These are phyloP conservation scores for Umbilicaria muhlenbergii DNA, from an alignment of 495 filamentous ascomycete genomes.

Conservation along the genomic window DNA sequence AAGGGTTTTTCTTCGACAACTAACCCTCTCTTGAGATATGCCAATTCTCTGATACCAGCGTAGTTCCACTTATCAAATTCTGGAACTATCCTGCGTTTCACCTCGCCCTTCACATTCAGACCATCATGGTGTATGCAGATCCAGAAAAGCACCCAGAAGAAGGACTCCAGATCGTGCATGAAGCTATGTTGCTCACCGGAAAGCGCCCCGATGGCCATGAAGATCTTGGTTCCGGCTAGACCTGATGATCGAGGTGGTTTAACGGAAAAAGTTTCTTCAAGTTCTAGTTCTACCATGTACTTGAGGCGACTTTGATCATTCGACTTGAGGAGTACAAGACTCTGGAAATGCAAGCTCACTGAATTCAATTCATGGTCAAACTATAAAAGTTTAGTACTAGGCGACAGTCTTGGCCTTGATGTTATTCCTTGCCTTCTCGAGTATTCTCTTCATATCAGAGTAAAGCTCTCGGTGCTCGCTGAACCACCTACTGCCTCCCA, in stretches of 20 bases:
- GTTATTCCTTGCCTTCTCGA: too few species aligned
- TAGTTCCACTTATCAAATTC: slow-evolving; percentile 20
- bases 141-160: slow-evolving; percentile 37
- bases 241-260: too few species aligned
- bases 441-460: too few species aligned
- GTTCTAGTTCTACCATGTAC: too few species aligned
- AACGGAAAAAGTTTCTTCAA: too few species aligned
- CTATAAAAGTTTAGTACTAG: too few species aligned
- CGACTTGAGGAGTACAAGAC: too few species aligned
- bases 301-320: too few species aligned
- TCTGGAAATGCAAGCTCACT: too few species aligned
- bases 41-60: slow-evolving; percentile 7
- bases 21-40: slow-evolving; percentile 13
- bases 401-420: too few species aligned
- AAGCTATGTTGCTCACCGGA: slow-evolving; percentile 12
- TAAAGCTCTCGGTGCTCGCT: not conserved
- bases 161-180: slow-evolving; percentile 28
- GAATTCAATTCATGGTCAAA: too few species aligned
- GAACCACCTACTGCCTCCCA: too few species aligned
- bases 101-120: slow-evolving; percentile 5
- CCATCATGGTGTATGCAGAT: slow-evolving; percentile 25
- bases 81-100: slow-evolving; percentile 2
- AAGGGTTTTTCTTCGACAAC: slow-evolving; percentile 22
- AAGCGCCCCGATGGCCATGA: slow-evolving; percentile 17
- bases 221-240: slow-evolving; percentile 4